Evolutionary conservation across 2,329 filamentous ascomycete genomes (phyloP).

Genomic region (Paraphaeosphaeria minitans): DNA sequence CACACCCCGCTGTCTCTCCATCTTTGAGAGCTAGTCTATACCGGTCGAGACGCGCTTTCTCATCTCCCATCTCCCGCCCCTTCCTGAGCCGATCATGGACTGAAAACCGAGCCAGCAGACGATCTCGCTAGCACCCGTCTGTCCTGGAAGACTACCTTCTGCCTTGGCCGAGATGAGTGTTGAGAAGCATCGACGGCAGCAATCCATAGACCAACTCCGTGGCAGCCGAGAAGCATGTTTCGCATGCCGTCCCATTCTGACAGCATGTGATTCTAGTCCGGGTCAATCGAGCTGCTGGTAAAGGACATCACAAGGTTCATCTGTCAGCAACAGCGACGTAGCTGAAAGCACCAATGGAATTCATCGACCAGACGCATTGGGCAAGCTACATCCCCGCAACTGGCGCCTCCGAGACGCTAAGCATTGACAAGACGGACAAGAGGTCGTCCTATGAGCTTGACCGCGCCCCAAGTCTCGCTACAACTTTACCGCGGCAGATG

Average conservation of each 20-base stretch:
- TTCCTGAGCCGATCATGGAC: not conserved
- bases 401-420: conserved; percentile 22
- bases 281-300: not conserved
- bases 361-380: not conserved
- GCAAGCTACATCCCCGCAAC: conserved; percentile 16
- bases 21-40: conserved; percentile 16
- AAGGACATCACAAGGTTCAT: not conserved
- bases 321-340: not conserved
- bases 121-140: not conserved
- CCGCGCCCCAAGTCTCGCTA: conserved; percentile 7
- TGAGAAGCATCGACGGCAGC: not conserved
- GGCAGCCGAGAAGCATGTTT: not conserved
- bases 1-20: conserved; percentile 31
- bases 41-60: conserved; percentile 34
- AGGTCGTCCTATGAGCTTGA: not conserved
- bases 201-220: not conserved
- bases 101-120: not conserved
- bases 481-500: not conserved
- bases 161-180: not conserved
- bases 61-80: conserved; percentile 4
- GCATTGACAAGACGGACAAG: conserved; percentile 22
- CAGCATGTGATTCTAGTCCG: not conserved
- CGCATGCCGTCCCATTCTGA: not conserved
- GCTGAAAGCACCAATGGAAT: not conserved
- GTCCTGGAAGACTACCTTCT: not conserved